These are phyloP conservation scores for Teunomyces stri DNA, from an alignment of 805 yeast species.

Conservation along the genomic window DNA sequence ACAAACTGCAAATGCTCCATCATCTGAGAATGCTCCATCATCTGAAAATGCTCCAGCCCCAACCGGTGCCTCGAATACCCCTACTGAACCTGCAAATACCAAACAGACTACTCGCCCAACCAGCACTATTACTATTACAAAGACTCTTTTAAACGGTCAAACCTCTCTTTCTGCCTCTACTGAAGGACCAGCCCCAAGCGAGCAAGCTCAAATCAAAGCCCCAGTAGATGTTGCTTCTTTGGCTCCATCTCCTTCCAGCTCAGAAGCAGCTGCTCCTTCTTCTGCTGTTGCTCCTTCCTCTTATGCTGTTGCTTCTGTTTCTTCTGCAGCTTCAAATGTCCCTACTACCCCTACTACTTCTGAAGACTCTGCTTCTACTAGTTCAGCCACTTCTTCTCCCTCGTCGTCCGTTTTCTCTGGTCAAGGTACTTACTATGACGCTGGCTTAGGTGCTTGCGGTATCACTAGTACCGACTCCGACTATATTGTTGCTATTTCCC, in stretches of 20 bases:
- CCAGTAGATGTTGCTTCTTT: not conserved
- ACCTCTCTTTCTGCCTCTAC: slow-evolving; percentile 1
- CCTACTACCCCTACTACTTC: slow-evolving; percentile 9
- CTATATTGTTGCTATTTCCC: slow-evolving; percentile 52
- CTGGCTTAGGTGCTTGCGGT: slow-evolving; percentile 59
- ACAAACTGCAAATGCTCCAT: slow-evolving; percentile 5
- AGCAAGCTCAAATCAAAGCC: not conserved
- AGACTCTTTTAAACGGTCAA: not conserved
- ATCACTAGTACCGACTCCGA: slow-evolving; percentile 43
- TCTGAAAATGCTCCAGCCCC: not conserved
- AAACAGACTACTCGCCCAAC: not conserved
- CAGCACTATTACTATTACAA: not conserved
- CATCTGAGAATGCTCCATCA: not conserved
- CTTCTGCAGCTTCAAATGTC: slow-evolving; percentile 14
- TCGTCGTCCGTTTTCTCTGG: slow-evolving; percentile 26
- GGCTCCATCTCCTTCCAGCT: not conserved
- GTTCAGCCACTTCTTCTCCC: slow-evolving; percentile 8
- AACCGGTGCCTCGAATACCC: not conserved
- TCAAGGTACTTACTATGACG: slow-evolving; percentile 49
- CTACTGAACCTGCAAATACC: slow-evolving; percentile 11
- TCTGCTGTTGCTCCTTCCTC: slow-evolving; percentile 9
- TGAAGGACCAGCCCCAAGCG: not conserved
- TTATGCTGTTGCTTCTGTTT: slow-evolving; percentile 10
- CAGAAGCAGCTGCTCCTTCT: slow-evolving; percentile 1
- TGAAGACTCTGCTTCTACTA: slow-evolving; percentile 6